Percentiles rank a stretch among this genome's conserved stretches.
phyloP scores from a whole-genome alignment of 1,139 yeast genomes.

The Geotrichum restrictum region DNA sequence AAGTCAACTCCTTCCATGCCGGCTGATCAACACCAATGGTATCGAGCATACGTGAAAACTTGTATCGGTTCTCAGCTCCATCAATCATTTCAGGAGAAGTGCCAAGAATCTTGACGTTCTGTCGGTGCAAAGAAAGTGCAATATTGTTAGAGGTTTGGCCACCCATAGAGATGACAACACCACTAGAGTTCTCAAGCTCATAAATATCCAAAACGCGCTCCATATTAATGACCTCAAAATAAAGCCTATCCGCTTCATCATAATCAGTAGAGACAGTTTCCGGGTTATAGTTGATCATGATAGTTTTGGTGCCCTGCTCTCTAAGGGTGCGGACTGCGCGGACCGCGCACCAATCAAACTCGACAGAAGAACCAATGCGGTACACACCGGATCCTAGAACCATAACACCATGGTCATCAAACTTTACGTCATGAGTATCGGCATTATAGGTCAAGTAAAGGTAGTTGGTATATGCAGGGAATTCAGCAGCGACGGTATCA shows the following conservation, averaged over 20 bases:
- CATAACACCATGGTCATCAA: conserved; percentile 86
- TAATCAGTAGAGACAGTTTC: conserved; percentile 98
- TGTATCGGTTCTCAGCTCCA: conserved; percentile 96
- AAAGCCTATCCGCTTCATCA: conserved; percentile 95
- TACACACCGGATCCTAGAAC: conserved; percentile 98
- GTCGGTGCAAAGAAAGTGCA: conserved; percentile 74
- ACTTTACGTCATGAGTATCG: conserved; percentile 73
- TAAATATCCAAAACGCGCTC: conserved; percentile 97
- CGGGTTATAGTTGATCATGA: conserved; percentile 96
- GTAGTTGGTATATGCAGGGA: conserved; percentile 96
- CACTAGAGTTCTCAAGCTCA: conserved; percentile 82
- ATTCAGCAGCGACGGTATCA: conserved; percentile 97
- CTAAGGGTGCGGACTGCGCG: conserved; percentile 93
- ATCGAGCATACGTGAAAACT: conserved; percentile 90
- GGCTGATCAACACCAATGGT: conserved; percentile 94
- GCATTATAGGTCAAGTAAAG: conserved; percentile 96
- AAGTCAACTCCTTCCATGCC: conserved; percentile 91
- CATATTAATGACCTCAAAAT: conserved; percentile 89
- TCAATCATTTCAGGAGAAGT: conserved; percentile 94
- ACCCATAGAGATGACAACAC: conserved; percentile 94
- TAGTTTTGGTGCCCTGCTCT: conserved; percentile 79
- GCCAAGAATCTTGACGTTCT: conserved; percentile 79
- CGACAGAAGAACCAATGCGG: conserved; percentile 97
- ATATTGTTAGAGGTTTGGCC: conserved; percentile 98
- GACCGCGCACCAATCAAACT: conserved; percentile 99